Evolutionary conservation across 2,329 filamentous ascomycete species (phyloP).

Genomic region (Neonectria ditissima): DNA sequence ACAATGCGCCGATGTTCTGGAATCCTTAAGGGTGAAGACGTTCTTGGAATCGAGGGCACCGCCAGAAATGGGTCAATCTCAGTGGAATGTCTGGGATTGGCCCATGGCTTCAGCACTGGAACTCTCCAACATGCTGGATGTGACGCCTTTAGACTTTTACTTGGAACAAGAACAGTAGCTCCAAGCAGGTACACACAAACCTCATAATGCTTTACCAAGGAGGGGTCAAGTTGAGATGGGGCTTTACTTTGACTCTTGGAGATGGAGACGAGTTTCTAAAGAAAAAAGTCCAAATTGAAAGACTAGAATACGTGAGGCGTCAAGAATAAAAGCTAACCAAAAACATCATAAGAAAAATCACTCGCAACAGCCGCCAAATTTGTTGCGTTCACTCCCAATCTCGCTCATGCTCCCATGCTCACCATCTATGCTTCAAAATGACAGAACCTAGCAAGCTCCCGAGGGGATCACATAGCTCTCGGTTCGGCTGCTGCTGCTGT

Average conservation of each 20-base stretch:
- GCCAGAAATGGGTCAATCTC: slow-evolving; percentile 33
- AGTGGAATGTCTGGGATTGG: slow-evolving; percentile 46
- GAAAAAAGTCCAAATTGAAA: neutral
- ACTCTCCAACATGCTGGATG: slow-evolving; percentile 40
- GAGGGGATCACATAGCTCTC: slow-evolving; percentile 48
- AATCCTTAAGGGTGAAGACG: slow-evolving; percentile 34
- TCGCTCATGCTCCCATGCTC: neutral
- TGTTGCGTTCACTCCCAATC: neutral
- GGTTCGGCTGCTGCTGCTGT: slow-evolving; percentile 43
- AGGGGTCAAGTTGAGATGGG: neutral
- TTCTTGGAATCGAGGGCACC: slow-evolving; percentile 28
- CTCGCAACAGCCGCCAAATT: neutral
- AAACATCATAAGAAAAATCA: neutral
- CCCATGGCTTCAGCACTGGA: slow-evolving; percentile 44
- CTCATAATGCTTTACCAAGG: no score
- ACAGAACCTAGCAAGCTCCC: slow-evolving; percentile 37
- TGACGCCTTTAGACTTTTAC: slow-evolving; percentile 38
- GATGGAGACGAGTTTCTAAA: neutral
- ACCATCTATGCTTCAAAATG: neutral
- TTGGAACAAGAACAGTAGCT: slow-evolving; percentile 8
- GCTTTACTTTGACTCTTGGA: neutral
- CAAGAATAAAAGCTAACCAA: neutral
- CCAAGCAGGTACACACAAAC: no score
- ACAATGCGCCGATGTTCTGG: slow-evolving; percentile 39
- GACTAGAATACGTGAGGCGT: neutral